Evolutionary conservation across 108 stramenopile species (phyloP), one percentile per base, ranked within the genome.

Genomic region (Discostella stelligeroides): DNA sequence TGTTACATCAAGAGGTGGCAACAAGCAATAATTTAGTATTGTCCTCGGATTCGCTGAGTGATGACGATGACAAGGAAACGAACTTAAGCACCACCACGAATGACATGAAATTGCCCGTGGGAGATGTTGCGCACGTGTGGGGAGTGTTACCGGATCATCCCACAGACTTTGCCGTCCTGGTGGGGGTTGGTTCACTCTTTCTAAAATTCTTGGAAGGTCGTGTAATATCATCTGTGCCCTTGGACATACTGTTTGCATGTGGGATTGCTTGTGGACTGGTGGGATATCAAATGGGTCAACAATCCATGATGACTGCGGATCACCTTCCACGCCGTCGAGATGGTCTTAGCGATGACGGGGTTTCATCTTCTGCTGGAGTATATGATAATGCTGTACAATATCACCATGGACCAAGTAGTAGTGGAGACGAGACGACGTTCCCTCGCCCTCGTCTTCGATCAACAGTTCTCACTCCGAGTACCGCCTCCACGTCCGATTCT

Each of bases 131-230:
- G 9, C 9, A 34, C 6, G 34, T 3, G 6, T 34, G 3, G 34
- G 34, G 34, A 34, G 34, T 71, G n/a, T 40, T 80, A 24, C 71
- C 71, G 17, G 46, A 72, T 24, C 55, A 68, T 67, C 71, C 60
- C 30, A 29, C 66, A 14, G 48, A 47, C 23, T 72, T 80, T 37
- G 58, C 53, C n/a, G 20, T 72, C 5, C 4, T 68, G 28, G 30
- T 72, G 54, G 66, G 39, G 18, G 45, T 68, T 15, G 71, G 79
- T 14, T 49, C 47, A 0, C 20, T 68, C 21, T 49, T 70, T 40
- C 72, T 80, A 61, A 80, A 73, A 49, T 14, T 63, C 21, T 5
- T 80, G 10, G 49, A 72, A 10, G 54, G 54, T 49, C 46, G 45
- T 51, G 61, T 24, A 18, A 51, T 70, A 27, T 29, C 40, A 20